Evolutionary conservation across 2,329 filamentous ascomycete genomes (phyloP), one percentile per base, ranked within the genome.

Genomic region (Xylariaceae sp.): DNA sequence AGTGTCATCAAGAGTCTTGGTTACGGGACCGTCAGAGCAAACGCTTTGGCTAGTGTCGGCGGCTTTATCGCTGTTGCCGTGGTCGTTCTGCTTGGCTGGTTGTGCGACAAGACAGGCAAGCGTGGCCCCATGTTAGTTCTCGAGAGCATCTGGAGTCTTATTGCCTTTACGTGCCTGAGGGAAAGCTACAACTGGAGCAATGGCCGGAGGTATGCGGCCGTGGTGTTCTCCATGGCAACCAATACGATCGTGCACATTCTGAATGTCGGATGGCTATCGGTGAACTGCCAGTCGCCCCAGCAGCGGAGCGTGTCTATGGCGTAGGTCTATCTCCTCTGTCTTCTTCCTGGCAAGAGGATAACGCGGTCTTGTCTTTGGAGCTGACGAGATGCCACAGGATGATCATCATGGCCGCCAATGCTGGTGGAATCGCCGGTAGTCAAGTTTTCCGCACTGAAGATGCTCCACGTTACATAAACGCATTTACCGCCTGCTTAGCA

Each of bases 71-170:
- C 44, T 9, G 39, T 37, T 2, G 19, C 39, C 1, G 21, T 47
- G 22, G 39, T 42, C 1, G 38, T 47, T 16, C 10, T 44, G 5
- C 26, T 43, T 13, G 50, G 40, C 7, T 46, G 42, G 38, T 19
- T 41, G 23, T 48, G 39, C 19, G 60, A 63, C 35, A 37, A 39
- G 19, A 50, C 49, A 2, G 50, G 49, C 9, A 53, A 50, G 26
- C 51, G 60, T 10, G 59, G 57, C 3, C 59, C 59, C 0, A 53
- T 52, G 23, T 44, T 61, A 7, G 36, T 63, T 5, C 31, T 63
- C 5, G 43, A 47, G 3, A 53, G 53, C 6, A 50, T 55, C 3
- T 64, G 60, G 59, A 57, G 53, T 26, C 42, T 63, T 3, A 58
- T 61, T 23, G 53, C 59, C 1, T 63, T 60, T 21, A 35, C 48